These are phyloP conservation scores for Trichothecium sympodiale DNA, from an alignment of 2,329 filamentous ascomycete genomes.

Conservation along the genomic window DNA sequence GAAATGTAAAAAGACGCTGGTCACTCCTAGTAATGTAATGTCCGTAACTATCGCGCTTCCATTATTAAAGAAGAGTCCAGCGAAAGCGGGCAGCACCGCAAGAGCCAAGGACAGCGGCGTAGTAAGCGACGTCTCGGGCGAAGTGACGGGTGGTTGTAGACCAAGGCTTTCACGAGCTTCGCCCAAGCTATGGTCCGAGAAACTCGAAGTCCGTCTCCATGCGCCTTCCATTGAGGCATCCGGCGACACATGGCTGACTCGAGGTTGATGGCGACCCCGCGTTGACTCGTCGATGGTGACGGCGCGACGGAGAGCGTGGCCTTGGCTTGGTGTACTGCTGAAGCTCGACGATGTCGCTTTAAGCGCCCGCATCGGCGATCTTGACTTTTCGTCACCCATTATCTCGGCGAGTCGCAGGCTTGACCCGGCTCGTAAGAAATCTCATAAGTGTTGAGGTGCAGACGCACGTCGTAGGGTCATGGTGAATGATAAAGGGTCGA, in stretches of 20 bases:
- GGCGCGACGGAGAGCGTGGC: conserved; percentile 29
- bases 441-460: no score
- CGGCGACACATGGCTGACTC: conserved; percentile 11
- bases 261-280: conserved; percentile 11
- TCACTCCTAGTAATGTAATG: conserved; percentile 66
- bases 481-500: no score
- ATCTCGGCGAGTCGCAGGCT: not conserved
- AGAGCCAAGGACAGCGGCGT: conserved; percentile 73
- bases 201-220: conserved; percentile 61
- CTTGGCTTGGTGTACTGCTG: conserved; percentile 11
- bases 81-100: conserved; percentile 76
- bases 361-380: no score
- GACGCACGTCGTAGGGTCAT: no score
- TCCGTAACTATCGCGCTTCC: conserved; percentile 78
- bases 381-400: conserved; percentile 4
- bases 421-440: no score
- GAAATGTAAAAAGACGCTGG: conserved; percentile 85
- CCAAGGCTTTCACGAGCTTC: conserved; percentile 62
- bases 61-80: conserved; percentile 73
- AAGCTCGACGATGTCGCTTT: not conserved
- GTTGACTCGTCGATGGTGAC: conserved; percentile 25
- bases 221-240: conserved; percentile 16
- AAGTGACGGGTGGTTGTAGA: conserved; percentile 26
- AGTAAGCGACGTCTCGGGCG: conserved; percentile 54
- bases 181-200: conserved; percentile 64